Percentiles rank a stretch among this genome's conserved stretches.
These are phyloP conservation scores for Starmera caribaea DNA, from an alignment of 805 yeast species.

Conservation along the genomic window DNA sequence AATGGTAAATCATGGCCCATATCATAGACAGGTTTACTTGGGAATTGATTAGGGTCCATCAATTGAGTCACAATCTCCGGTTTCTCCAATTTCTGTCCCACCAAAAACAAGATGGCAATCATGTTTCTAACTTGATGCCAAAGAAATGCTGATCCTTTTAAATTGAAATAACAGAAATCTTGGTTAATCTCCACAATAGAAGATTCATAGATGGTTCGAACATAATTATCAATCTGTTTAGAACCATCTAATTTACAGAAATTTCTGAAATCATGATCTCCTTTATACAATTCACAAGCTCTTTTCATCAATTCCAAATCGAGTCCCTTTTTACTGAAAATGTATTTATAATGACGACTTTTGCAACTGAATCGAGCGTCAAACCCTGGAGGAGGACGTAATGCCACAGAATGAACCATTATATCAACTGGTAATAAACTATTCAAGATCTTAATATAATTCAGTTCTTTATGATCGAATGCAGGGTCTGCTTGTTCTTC, in stretches of 20 bases:
- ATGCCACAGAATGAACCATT: constrained; percentile 68
- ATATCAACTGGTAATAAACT: constrained; percentile 75
- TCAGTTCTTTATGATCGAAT: constrained; percentile 61
- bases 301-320: constrained; percentile 57
- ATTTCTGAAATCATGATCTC: constrained; percentile 86
- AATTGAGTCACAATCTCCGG: constrained; percentile 49
- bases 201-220: constrained; percentile 50
- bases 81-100: constrained; percentile 70
- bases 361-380: constrained; percentile 90
- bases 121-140: constrained; percentile 99
- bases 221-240: constrained; percentile 77
- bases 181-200: constrained; percentile 30
- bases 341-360: constrained; percentile 79
- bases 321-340: constrained; percentile 47
- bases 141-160: constrained; percentile 81
- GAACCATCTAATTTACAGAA: constrained; percentile 93
- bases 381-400: constrained; percentile 74
- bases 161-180: constrained; percentile 58
- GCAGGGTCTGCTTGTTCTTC: constrained; percentile 52
- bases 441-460: constrained; percentile 69
- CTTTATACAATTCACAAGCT: constrained; percentile 56
- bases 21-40: constrained; percentile 69
- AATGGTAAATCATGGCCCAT: constrained; percentile 90
- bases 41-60: constrained; percentile 44
- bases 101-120: constrained; percentile 72